Conservation (phyloP, 2,329 filamentous ascomycete genomes). For the Clarireedia monteithiana region DNA sequence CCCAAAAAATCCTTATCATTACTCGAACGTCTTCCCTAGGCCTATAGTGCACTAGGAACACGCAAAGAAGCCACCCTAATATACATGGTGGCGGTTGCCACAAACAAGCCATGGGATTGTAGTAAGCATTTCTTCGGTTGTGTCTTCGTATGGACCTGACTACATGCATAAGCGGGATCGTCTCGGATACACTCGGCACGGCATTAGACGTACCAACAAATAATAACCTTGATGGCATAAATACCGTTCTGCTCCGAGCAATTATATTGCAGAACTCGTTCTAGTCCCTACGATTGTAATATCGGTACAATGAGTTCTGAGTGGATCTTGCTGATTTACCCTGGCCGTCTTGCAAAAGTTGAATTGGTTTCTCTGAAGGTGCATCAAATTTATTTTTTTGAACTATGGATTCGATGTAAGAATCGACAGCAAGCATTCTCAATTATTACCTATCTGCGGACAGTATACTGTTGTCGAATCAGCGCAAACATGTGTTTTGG, state of each 20-base stretch:
- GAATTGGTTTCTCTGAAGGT: too few relatives aligned
- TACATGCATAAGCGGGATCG: not conserved
- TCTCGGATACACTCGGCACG: not conserved
- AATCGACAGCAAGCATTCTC: too few relatives aligned
- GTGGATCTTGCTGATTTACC: not conserved
- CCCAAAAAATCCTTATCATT: not conserved
- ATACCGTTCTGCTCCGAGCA: not conserved
- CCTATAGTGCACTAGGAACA: not conserved
- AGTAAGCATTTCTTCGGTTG: constrained; percentile 1
- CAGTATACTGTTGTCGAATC: too few relatives aligned
- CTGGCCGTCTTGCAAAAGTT: too few relatives aligned
- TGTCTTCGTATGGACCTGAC: not conserved
- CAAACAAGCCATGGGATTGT: not conserved
- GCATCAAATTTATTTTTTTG: too few relatives aligned
- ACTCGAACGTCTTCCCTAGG: not conserved
- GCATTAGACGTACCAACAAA: not conserved
- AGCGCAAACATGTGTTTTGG: too few relatives aligned
- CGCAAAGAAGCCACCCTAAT: not conserved
- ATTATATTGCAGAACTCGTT: not conserved
- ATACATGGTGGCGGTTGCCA: constrained; percentile 1
- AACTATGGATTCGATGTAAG: too few relatives aligned
- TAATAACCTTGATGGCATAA: not conserved
- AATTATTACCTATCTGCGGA: too few relatives aligned
- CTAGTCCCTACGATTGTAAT: too few relatives aligned
- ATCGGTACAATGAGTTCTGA: not conserved